phyloP scores from a whole-genome alignment of 345 rosid genomes.

The Rhizophora apiculata region DNA sequence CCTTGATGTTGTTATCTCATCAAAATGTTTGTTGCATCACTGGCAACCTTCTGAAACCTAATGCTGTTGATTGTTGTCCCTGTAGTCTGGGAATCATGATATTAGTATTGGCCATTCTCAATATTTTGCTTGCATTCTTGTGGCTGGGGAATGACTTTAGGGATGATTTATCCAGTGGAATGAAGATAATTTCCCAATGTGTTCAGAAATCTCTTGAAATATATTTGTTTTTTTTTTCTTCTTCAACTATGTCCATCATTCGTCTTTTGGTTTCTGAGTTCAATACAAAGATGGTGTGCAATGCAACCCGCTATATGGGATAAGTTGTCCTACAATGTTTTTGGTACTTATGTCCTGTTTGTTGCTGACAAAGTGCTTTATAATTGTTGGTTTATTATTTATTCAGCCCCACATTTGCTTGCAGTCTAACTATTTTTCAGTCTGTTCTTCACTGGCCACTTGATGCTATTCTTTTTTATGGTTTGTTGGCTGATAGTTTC shows the following conservation, averaged over 20 bases:
- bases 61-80: not conserved
- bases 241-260: not conserved
- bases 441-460: too few species aligned
- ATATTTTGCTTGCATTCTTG: not conserved
- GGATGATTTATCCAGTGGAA: not conserved
- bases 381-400: not conserved
- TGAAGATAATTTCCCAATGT: not conserved
- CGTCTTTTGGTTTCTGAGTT: not conserved
- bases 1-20: not conserved
- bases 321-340: not conserved
- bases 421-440: too few species aligned
- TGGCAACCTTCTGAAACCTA: not conserved
- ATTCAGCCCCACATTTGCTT: not conserved
- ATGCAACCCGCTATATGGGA: not conserved
- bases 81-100: not conserved
- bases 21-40: not conserved
- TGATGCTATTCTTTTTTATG: not conserved
- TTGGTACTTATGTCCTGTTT: not conserved
- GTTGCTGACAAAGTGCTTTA: not conserved
- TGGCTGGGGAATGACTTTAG: not conserved
- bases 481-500: not conserved
- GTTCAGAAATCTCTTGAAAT: not conserved
- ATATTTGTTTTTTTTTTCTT: not conserved
- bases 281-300: not conserved
- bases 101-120: not conserved